These are phyloP conservation scores for Kingdonia uniflora DNA, from an alignment of 164 flowering plant genomes.

Conservation along the genomic window DNA sequence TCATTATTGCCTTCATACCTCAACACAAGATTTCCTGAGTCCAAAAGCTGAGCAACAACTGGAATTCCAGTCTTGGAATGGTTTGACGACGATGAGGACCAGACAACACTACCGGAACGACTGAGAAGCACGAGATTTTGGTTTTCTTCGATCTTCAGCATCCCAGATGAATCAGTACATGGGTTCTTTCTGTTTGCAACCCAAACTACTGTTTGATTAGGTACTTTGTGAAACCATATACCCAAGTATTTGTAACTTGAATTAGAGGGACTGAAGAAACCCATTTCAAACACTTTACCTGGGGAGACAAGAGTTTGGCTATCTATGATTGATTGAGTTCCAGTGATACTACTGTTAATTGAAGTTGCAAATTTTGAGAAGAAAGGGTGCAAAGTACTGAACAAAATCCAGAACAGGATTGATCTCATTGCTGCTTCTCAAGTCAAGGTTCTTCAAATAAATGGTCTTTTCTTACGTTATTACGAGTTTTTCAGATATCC, in stretches of 20 bases:
- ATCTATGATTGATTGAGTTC: no score
- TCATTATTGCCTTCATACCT: not conserved
- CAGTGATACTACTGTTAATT: no score
- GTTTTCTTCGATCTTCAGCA: not conserved
- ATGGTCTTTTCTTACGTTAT: no score
- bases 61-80: not conserved
- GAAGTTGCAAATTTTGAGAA: no score
- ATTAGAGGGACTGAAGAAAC: not conserved
- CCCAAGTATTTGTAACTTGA: not conserved
- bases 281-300: not conserved
- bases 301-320: not conserved
- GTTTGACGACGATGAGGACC: not conserved
- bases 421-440: no score
- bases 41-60: not conserved
- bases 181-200: constrained; percentile 1
- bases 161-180: not conserved
- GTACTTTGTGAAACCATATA: not conserved
- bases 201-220: not conserved
- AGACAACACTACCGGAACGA: not conserved
- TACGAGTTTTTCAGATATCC: no score
- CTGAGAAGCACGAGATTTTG: not conserved
- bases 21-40: not conserved
- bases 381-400: no score
- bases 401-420: no score
- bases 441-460: no score